A percentile compares a stretch with the other conserved stretches of the same genome.
phyloP scores from a whole-genome alignment of 2,329 filamentous ascomycete genomes.

The Geoglossum cookeanum region DNA sequence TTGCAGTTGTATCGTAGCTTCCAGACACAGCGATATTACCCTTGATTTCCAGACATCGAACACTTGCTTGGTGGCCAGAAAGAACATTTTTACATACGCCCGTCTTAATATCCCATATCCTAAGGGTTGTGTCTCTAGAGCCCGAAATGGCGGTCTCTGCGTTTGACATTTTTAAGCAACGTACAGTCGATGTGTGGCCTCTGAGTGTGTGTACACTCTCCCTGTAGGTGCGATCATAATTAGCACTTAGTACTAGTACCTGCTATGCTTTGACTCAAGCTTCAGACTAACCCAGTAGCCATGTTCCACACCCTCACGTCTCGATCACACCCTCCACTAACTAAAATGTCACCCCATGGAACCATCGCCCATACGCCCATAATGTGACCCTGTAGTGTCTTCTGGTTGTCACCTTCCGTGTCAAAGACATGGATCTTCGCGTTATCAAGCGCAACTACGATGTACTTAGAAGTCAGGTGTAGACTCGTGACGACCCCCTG shows the following conservation, averaged over 20 bases:
- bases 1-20: slow-evolving; percentile 91
- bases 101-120: slow-evolving; percentile 84
- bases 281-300: slow-evolving; percentile 53
- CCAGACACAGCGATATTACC: slow-evolving; percentile 95
- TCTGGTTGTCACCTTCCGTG: slow-evolving; percentile 69
- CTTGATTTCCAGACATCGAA: slow-evolving; percentile 86
- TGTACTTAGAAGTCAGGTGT: slow-evolving; percentile 87
- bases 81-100: slow-evolving; percentile 82
- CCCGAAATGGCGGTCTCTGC: slow-evolving; percentile 87
- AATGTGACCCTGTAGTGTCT: slow-evolving; percentile 82
- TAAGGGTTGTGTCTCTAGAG: slow-evolving; percentile 80
- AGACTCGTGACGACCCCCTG: slow-evolving; percentile 92
- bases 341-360: slow-evolving; percentile 84
- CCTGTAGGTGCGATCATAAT: slow-evolving; percentile 24
- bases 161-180: slow-evolving; percentile 96
- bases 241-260: slow-evolving; percentile 11
- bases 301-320: slow-evolving; percentile 97
- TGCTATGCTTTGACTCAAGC: neutral
- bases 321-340: slow-evolving; percentile 89
- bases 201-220: slow-evolving; percentile 64
- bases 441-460: slow-evolving; percentile 93
- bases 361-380: slow-evolving; percentile 99
- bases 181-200: slow-evolving; percentile 89
- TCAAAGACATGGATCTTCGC: slow-evolving; percentile 98
- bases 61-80: slow-evolving; percentile 86